phyloP scores from a whole-genome alignment of 495 filamentous ascomycete genomes.

The Amniculicola lignicola region DNA sequence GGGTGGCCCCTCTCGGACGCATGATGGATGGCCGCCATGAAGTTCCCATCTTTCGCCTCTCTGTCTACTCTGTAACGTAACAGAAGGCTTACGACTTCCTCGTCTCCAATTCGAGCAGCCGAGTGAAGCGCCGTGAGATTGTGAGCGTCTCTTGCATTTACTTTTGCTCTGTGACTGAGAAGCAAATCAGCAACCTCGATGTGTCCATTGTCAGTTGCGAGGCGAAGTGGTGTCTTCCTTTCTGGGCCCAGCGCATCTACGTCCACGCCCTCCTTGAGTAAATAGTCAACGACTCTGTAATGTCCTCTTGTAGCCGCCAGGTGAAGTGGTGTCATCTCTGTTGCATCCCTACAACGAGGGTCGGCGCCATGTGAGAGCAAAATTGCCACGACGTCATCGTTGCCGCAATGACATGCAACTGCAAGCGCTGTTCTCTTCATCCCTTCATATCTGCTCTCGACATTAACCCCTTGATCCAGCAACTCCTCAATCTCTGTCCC shows the following conservation, averaged over 20 bases:
- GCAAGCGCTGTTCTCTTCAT: slow-evolving; percentile 46
- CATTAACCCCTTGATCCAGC: slow-evolving; percentile 42
- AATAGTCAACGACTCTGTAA: slow-evolving; percentile 40
- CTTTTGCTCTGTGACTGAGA: slow-evolving; percentile 38
- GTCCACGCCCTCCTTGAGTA: slow-evolving; percentile 39
- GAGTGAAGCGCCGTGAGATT: slow-evolving; percentile 46
- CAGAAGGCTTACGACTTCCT: slow-evolving; percentile 40
- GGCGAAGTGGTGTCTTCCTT: slow-evolving; percentile 43
- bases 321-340: slow-evolving; percentile 46
- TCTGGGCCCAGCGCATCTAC: slow-evolving; percentile 40
- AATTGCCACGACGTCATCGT: slow-evolving; percentile 45
- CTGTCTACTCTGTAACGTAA: slow-evolving; percentile 42
- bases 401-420: slow-evolving; percentile 51
- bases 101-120: slow-evolving; percentile 43
- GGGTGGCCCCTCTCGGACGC: slow-evolving; percentile 43
- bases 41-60: slow-evolving; percentile 45
- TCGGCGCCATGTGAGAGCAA: slow-evolving; percentile 44
- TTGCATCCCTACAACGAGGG: slow-evolving; percentile 40
- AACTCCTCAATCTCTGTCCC: slow-evolving; percentile 44
- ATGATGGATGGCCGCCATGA: slow-evolving; percentile 48
- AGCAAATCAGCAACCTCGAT: slow-evolving; percentile 18
- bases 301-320: slow-evolving; percentile 48
- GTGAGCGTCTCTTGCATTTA: slow-evolving; percentile 43
- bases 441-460: slow-evolving; percentile 42
- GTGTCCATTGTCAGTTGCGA: slow-evolving; percentile 43